Conservation (phyloP, 352 stramenopile genomes). For the Globisporangium cystogenes region DNA sequence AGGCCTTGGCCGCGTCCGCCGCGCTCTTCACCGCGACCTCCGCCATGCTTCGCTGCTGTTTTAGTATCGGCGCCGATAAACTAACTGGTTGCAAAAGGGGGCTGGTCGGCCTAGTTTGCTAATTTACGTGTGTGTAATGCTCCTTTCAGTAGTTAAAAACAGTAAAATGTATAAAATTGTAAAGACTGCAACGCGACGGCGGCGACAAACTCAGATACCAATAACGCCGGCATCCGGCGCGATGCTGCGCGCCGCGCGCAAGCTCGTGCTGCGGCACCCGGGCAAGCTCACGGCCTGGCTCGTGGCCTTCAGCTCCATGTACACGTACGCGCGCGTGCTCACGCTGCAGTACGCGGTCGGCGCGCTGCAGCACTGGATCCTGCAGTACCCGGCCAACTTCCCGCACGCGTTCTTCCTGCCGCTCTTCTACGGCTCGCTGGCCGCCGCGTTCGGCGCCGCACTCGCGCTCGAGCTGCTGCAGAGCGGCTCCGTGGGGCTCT, state of each 20-base stretch:
- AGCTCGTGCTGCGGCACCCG: constrained; percentile 58
- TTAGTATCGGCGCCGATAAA: neutral
- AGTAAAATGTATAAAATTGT: too few relatives aligned
- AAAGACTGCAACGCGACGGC: too few relatives aligned
- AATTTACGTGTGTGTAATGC: too few relatives aligned
- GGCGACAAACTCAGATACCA: neutral
- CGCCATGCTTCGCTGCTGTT: neutral
- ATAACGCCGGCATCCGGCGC: too few relatives aligned
- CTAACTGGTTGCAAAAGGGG: neutral
- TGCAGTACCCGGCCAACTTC: constrained; percentile 51
- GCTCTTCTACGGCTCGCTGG: constrained; percentile 41
- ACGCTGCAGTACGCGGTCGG: constrained; percentile 43
- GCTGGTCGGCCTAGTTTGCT: too few relatives aligned
- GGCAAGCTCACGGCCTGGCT: constrained; percentile 40
- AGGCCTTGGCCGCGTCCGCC: neutral
- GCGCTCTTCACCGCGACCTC: neutral
- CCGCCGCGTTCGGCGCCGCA: constrained; percentile 23
- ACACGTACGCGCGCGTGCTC: constrained; percentile 67
- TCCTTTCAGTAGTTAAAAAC: too few relatives aligned
- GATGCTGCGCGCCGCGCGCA: constrained; percentile 31
- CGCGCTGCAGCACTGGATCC: constrained; percentile 41
- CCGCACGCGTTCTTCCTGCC: constrained; percentile 47
- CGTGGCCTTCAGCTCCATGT: constrained; percentile 49
- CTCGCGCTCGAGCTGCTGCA: constrained; percentile 35
- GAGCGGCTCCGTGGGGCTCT: constrained; percentile 22